These are phyloP conservation scores for Colletotrichum sojae DNA, from an alignment of 2,329 filamentous ascomycete genomes.

Conservation along the genomic window DNA sequence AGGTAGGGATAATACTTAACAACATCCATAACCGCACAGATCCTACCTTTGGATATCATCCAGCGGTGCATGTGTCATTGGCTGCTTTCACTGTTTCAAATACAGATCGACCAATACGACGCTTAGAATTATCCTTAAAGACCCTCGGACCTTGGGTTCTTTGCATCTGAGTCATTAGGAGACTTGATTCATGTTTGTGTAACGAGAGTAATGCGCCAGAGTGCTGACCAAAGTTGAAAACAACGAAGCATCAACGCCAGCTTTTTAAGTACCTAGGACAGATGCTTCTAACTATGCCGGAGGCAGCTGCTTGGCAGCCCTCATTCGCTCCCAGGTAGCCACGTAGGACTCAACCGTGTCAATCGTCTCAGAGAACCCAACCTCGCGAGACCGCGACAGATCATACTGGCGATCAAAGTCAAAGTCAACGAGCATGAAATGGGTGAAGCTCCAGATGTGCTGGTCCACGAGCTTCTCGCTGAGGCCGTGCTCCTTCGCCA, in stretches of 20 bases:
- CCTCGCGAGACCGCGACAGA: constrained; percentile 27
- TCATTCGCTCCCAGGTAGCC: constrained; percentile 37
- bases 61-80: too few relatives aligned
- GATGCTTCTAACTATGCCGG: not conserved
- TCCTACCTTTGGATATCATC: too few relatives aligned
- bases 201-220: too few relatives aligned
- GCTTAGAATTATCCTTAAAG: too few relatives aligned
- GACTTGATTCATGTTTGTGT: too few relatives aligned
- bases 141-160: too few relatives aligned
- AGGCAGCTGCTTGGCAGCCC: constrained; percentile 39
- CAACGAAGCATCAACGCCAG: not conserved
- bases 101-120: too few relatives aligned
- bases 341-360: constrained; percentile 39
- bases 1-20: too few relatives aligned
- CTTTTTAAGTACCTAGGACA: too few relatives aligned
- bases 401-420: constrained; percentile 44
- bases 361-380: constrained; percentile 40
- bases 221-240: not conserved
- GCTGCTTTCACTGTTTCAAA: too few relatives aligned
- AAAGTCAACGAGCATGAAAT: constrained; percentile 41
- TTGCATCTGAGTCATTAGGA: too few relatives aligned
- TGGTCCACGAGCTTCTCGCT: constrained; percentile 14
- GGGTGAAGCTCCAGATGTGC: constrained; percentile 23
- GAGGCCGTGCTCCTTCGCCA: constrained; percentile 34
- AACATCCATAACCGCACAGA: too few relatives aligned